Evolutionary conservation across 1,284 basidiomycete species (phyloP), one percentile per base, ranked within the genome.

Genomic region (Cryptococcus sp.): DNA sequence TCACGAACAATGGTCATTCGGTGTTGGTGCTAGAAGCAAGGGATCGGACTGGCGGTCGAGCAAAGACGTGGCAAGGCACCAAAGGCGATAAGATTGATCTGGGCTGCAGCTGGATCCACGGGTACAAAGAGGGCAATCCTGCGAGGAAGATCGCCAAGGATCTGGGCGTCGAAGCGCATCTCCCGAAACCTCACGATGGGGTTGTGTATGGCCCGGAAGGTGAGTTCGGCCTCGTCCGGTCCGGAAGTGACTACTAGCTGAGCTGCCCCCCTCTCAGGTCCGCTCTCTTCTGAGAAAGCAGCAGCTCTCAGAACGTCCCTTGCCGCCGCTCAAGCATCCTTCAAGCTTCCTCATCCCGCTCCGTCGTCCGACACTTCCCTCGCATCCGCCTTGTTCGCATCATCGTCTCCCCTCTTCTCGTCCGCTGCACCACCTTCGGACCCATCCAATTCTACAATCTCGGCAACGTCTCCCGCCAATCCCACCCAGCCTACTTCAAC

Each of bases 41-140:
- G 27, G 73, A 82, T 56, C 69, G 82, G 16, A 68, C 81, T 23
- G 82, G 82, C 16, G 82, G 82, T 2, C 69, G 83, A 23, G 80
- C 81, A 0, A 70, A 73, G 47, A 82, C 81, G 3, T 79, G 78
- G 66, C 59, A 62, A 3, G 68, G 69, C 50, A 68, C 59, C 35
- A 60, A 61, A 2, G 67, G 66, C 22, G 53, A 57, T 5, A 71
- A 69, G 46, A 69, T 82, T 44, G 81, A 82, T 59, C 67, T 82
- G 27, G 81, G 82, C 19, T 82, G 81, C 64, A 78, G 75, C 53
- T 82, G 80, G 78, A 81, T 82, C 40, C 81, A 83, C 65, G 81
- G 81, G 15, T 81, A 77, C 64, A 71, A 76, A 27, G 80, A 82
- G 62, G 82, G 82, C 4, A 80, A 78, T 53, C 81, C 81, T 0